These are phyloP conservation scores for Fraxinus pennsylvanica DNA, from an alignment of 257 asterid species.

Conservation along the genomic window DNA sequence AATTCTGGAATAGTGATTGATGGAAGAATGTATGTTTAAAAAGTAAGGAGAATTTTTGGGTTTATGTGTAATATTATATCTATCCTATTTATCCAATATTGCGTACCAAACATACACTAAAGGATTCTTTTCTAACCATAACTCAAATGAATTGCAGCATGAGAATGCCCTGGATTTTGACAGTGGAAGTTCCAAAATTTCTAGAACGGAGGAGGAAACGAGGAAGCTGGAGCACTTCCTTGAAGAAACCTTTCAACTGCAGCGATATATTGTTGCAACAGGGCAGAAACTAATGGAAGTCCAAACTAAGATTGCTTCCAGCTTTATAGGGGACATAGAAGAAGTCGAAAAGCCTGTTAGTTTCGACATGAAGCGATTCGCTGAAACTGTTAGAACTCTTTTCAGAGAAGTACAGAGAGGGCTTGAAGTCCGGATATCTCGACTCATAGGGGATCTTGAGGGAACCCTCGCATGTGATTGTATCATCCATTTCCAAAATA, in stretches of 20 bases:
- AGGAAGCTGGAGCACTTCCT: slow-evolving; percentile 70
- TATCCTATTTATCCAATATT: background rate
- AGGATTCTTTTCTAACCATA: background rate
- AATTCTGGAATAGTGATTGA: too few species aligned
- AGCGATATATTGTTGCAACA: slow-evolving; percentile 86
- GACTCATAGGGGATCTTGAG: slow-evolving; percentile 83
- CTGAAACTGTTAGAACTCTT: slow-evolving; percentile 64
- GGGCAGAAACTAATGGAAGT: slow-evolving; percentile 82
- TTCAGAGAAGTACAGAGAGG: slow-evolving; percentile 88
- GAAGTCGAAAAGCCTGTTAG: slow-evolving; percentile 56
- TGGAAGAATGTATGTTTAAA: too few species aligned
- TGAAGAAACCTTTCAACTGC: slow-evolving; percentile 89
- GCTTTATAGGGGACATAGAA: slow-evolving; percentile 44
- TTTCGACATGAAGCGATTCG: slow-evolving; percentile 71
- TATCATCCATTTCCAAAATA: slow-evolving; percentile 56
- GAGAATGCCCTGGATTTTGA: slow-evolving; percentile 46
- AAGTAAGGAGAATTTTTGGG: too few species aligned
- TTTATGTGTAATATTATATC: too few species aligned
- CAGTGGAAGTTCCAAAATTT: slow-evolving; percentile 39
- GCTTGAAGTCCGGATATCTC: slow-evolving; percentile 77
- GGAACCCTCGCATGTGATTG: slow-evolving; percentile 87
- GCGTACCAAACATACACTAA: background rate
- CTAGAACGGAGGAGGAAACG: slow-evolving; percentile 70
- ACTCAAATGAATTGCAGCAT: slow-evolving; percentile 45
- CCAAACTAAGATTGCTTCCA: slow-evolving; percentile 68